A percentile compares a stretch with the other conserved stretches of the same genome.
Evolutionary conservation across 2,329 filamentous ascomycete genomes (phyloP).

Genomic region (Ophiosphaerella herpotricha): DNA sequence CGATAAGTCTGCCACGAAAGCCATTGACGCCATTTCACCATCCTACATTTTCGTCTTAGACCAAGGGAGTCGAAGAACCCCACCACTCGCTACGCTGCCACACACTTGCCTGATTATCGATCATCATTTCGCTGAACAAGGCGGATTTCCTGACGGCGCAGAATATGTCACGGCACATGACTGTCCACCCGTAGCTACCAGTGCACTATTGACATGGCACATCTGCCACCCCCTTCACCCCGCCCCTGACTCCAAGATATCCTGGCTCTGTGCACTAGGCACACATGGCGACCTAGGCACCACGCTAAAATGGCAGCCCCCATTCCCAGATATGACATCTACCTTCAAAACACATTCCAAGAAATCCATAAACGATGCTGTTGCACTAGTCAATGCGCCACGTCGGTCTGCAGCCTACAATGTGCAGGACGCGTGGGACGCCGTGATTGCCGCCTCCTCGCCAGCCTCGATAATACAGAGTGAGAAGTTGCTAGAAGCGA

Average conservation of each 20-base stretch:
- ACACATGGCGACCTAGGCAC: constrained; percentile 71
- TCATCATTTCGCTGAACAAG: constrained; percentile 63
- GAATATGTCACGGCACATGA: constrained; percentile 65
- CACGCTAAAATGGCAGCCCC: constrained; percentile 66
- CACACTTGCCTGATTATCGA: constrained; percentile 66
- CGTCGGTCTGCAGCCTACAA: constrained; percentile 65
- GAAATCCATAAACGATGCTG: constrained; percentile 65
- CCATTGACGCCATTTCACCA: constrained; percentile 58
- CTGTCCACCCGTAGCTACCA: constrained; percentile 68
- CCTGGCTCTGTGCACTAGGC: constrained; percentile 67
- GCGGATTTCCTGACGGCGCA: constrained; percentile 61
- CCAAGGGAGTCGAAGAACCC: constrained; percentile 63
- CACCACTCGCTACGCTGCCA: constrained; percentile 57
- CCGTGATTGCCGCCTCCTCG: constrained; percentile 56
- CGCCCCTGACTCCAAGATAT: constrained; percentile 55
- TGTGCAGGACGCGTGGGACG: constrained; percentile 64
- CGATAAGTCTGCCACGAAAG: constrained; percentile 56
- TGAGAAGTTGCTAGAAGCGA: constrained; percentile 56
- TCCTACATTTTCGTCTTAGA: constrained; percentile 67
- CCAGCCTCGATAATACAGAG: constrained; percentile 60
- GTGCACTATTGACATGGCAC: constrained; percentile 65
- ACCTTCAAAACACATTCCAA: constrained; percentile 66
- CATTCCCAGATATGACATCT: constrained; percentile 68
- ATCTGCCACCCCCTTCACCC: constrained; percentile 64
- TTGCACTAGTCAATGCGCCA: constrained; percentile 68